These are phyloP conservation scores for Calonectria pseudoreteaudii DNA, from an alignment of 2,329 filamentous ascomycete genomes.

Conservation along the genomic window DNA sequence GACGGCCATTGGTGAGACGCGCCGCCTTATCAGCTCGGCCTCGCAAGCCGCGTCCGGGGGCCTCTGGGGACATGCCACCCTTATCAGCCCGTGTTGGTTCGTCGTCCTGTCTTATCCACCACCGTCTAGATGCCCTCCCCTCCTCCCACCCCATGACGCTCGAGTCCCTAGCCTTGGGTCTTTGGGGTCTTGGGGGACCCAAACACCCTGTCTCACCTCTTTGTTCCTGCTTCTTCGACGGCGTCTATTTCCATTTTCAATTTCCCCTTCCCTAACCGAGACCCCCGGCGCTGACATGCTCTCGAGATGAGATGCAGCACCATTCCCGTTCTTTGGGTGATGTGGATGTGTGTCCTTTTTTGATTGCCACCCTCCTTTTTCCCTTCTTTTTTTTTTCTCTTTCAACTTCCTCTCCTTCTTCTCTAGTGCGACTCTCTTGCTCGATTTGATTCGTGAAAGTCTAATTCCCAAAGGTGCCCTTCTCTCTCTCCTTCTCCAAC, in stretches of 20 bases:
- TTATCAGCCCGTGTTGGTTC: conserved; percentile 36
- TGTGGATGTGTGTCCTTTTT: not conserved
- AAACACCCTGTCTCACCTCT: conserved; percentile 4
- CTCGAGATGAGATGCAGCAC: not conserved
- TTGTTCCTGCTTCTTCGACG: not conserved
- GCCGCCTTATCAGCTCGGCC: conserved; percentile 26
- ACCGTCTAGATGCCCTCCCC: conserved; percentile 19
- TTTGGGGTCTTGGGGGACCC: not conserved
- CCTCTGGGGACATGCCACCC: conserved; percentile 34
- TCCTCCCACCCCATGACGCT: not conserved
- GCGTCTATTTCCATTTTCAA: conserved; percentile 6
- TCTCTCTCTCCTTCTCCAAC: no score
- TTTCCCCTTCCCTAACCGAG: not conserved
- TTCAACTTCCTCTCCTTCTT: not conserved
- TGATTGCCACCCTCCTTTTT: not conserved
- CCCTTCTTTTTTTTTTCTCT: not conserved
- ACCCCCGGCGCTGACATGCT: not conserved
- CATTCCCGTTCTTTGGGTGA: not conserved
- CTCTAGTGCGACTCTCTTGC: not conserved
- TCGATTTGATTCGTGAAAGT: not conserved
- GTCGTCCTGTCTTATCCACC: not conserved
- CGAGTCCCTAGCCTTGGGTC: not conserved
- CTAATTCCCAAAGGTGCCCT: not conserved
- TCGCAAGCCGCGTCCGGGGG: conserved; percentile 7
- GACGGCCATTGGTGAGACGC: conserved; percentile 10